phyloP scores from a whole-genome alignment of 2,329 filamentous ascomycete genomes.

The Thyridium curvatum region DNA sequence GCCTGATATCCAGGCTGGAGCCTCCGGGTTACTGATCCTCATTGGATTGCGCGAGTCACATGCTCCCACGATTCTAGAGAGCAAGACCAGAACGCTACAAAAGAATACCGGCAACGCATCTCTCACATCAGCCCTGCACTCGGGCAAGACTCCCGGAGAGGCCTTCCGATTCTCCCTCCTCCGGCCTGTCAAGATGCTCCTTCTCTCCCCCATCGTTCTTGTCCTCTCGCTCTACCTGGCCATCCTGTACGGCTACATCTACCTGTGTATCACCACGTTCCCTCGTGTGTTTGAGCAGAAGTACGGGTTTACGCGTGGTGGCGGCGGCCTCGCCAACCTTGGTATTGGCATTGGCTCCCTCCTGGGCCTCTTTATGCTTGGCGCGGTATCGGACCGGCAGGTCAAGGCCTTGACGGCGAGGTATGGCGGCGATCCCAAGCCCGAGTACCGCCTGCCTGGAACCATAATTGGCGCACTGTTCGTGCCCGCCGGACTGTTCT shows the following conservation, averaged over 20 bases:
- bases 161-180: slow-evolving; percentile 36
- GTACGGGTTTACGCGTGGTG: slow-evolving; percentile 26
- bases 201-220: slow-evolving; percentile 34
- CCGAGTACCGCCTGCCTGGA: slow-evolving; percentile 25
- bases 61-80: slow-evolving; percentile 35
- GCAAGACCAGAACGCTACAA: slow-evolving; percentile 34
- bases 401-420: slow-evolving; percentile 36
- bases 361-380: slow-evolving; percentile 32
- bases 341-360: slow-evolving; percentile 41
- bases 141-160: slow-evolving; percentile 27
- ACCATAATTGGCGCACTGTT: slow-evolving; percentile 42
- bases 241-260: slow-evolving; percentile 40
- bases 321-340: slow-evolving; percentile 39
- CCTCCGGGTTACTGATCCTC: slow-evolving; percentile 26
- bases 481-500: slow-evolving; percentile 49
- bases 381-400: slow-evolving; percentile 30
- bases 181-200: slow-evolving; percentile 40
- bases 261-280: slow-evolving; percentile 45
- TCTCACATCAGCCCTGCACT: slow-evolving; percentile 48
- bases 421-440: slow-evolving; percentile 5
- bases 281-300: slow-evolving; percentile 36
- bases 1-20: slow-evolving; percentile 12
- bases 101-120: slow-evolving; percentile 43
- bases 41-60: slow-evolving; percentile 41
- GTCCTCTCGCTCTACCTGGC: slow-evolving; percentile 36